These are phyloP conservation scores for Camellia sinensis DNA, from an alignment of 148 eudicot genomes.

Conservation along the genomic window DNA sequence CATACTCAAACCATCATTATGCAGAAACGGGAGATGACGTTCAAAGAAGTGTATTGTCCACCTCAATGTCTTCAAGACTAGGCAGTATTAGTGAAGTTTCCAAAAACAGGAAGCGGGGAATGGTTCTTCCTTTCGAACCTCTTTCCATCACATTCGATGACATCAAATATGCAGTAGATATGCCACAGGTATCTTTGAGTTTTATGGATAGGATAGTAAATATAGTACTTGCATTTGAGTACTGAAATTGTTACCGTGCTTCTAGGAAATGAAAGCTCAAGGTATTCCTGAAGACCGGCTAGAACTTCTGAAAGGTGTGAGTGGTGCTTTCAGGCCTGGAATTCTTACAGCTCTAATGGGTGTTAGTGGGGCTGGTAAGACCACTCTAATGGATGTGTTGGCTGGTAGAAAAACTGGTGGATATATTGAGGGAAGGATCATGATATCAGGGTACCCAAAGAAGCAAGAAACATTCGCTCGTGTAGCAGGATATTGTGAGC, in stretches of 20 bases:
- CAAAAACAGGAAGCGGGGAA: constrained; percentile 36
- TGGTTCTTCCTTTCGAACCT: constrained; percentile 42
- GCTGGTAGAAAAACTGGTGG: constrained; percentile 84
- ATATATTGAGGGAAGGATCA: constrained; percentile 61
- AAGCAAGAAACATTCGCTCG: constrained; percentile 79
- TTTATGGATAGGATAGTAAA: background rate
- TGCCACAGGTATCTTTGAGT: constrained; percentile 58
- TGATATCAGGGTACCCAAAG: constrained; percentile 74
- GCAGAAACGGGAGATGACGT: constrained; percentile 38
- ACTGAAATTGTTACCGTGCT: background rate
- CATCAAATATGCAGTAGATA: constrained; percentile 68
- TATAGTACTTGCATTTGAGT: too few species aligned
- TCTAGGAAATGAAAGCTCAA: constrained; percentile 75
- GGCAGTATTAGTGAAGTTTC: constrained; percentile 10
- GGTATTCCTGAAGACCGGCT: constrained; percentile 52
- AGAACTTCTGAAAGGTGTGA: constrained; percentile 67
- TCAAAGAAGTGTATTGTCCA: constrained; percentile 25
- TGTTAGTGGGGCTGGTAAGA: constrained; percentile 84
- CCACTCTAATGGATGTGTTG: constrained; percentile 82
- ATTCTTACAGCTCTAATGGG: constrained; percentile 88
- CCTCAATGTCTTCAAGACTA: constrained; percentile 13
- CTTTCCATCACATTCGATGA: constrained; percentile 56
- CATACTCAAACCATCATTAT: background rate
- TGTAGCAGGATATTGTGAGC: constrained; percentile 82
- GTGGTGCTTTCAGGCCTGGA: constrained; percentile 83